These are phyloP conservation scores for Thraustochytrium striatum DNA, from an alignment of 352 stramenopile species.

Conservation along the genomic window DNA sequence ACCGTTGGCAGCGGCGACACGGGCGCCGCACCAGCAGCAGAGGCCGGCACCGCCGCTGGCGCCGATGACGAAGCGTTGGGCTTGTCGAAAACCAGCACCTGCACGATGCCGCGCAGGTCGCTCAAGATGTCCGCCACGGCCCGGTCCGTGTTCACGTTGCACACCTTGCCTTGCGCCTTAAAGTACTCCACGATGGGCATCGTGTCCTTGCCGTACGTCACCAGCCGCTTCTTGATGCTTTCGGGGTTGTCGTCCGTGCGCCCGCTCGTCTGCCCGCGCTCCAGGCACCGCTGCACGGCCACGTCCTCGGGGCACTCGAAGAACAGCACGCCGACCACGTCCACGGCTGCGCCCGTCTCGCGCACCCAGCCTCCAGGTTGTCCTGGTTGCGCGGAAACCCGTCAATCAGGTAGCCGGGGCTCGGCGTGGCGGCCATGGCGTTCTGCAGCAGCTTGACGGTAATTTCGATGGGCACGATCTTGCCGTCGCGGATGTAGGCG, in stretches of 20 bases:
- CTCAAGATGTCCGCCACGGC: not conserved
- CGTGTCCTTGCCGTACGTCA: slow-evolving; percentile 19
- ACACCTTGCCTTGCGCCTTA: not conserved
- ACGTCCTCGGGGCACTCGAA: slow-evolving; percentile 81
- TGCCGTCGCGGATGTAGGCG: slow-evolving; percentile 88
- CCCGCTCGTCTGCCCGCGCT: slow-evolving; percentile 89
- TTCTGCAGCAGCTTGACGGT: slow-evolving; percentile 86
- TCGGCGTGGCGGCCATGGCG: slow-evolving; percentile 69
- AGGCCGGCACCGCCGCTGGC: not conserved
- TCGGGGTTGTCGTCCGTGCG: slow-evolving; percentile 94
- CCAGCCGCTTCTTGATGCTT: slow-evolving; percentile 70
- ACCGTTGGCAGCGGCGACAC: not conserved
- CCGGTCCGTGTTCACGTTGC: slow-evolving; percentile 18
- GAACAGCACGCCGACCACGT: slow-evolving; percentile 55
- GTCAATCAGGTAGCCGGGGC: slow-evolving; percentile 56
- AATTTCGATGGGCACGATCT: slow-evolving; percentile 87
- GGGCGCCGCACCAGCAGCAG: not conserved
- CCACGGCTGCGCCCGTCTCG: slow-evolving; percentile 68
- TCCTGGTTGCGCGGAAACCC: slow-evolving; percentile 57
- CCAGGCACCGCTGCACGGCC: slow-evolving; percentile 87
- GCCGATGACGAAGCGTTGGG: not conserved
- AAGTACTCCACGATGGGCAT: slow-evolving; percentile 46
- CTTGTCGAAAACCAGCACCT: not conserved
- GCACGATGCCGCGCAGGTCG: not conserved
- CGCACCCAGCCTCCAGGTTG: slow-evolving; percentile 94